Evolutionary conservation across 768 basidiomycete species (phyloP).

Genomic region (Glaciozyma antarctica): DNA sequence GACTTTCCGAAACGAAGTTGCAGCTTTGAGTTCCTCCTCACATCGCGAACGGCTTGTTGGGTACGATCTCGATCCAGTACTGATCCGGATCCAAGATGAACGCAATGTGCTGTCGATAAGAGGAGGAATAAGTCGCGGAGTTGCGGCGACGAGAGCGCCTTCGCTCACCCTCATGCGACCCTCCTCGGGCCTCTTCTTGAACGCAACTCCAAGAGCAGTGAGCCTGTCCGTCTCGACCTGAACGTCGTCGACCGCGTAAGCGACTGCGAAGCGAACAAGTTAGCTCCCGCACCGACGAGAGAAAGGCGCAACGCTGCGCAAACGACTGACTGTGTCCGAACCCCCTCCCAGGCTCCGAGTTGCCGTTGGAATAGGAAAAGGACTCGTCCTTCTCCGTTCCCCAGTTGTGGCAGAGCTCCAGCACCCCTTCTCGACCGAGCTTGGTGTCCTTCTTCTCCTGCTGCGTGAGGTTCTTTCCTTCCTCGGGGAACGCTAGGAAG

Average conservation of each 20-base stretch:
- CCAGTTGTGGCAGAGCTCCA: constrained; percentile 30
- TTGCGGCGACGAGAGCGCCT: background rate
- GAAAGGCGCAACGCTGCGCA: background rate
- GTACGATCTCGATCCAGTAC: background rate
- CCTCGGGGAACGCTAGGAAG: constrained; percentile 38
- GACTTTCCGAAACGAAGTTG: no score
- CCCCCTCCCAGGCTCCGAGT: constrained; percentile 65
- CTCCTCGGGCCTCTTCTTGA: constrained; percentile 78
- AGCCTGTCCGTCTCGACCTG: constrained; percentile 74
- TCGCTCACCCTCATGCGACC: constrained; percentile 56
- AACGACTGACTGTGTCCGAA: constrained; percentile 87
- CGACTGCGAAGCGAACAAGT: background rate
- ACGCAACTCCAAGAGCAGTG: constrained; percentile 64
- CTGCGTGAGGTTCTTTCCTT: constrained; percentile 43
- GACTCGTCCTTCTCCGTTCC: constrained; percentile 70
- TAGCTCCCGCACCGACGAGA: background rate
- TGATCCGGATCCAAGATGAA: constrained; percentile 19
- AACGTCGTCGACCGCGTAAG: constrained; percentile 62
- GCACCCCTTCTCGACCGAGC: constrained; percentile 56
- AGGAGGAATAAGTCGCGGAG: background rate
- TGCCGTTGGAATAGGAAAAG: constrained; percentile 76
- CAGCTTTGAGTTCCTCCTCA: no score
- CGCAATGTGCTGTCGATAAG: constrained; percentile 8
- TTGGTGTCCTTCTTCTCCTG: constrained; percentile 53
- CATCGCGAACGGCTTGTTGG: no score